These are phyloP conservation scores for Paracoccidioides brasiliensis DNA, from an alignment of 2,329 filamentous ascomycete species.

Conservation along the genomic window DNA sequence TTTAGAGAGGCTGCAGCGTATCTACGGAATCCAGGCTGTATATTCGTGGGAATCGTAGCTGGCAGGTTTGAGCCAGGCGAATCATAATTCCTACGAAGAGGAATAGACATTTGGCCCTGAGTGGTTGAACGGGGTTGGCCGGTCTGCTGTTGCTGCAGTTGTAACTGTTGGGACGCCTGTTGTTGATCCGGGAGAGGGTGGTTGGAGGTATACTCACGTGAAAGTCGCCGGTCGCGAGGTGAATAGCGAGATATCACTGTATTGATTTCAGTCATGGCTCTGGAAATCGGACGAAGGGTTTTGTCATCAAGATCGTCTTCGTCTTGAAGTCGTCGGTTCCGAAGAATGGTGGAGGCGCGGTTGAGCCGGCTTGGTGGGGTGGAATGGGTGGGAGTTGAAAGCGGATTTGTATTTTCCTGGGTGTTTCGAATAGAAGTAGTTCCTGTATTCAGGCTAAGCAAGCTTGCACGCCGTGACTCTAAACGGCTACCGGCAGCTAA, in stretches of 20 bases:
- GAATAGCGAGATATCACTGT: constrained; percentile 18
- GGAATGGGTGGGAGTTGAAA: constrained; percentile 15
- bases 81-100: constrained; percentile 26
- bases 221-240: constrained; percentile 20
- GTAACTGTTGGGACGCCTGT: constrained; percentile 10
- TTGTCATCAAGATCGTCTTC: constrained; percentile 25
- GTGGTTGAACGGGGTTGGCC: constrained; percentile 14
- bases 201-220: constrained; percentile 17
- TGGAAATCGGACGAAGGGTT: constrained; percentile 26
- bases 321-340: constrained; percentile 23
- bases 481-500: constrained; percentile 19
- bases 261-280: constrained; percentile 31
- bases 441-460: constrained; percentile 17
- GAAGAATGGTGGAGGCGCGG: constrained; percentile 28
- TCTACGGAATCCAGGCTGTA: constrained; percentile 30
- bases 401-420: constrained; percentile 18
- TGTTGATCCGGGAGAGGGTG: constrained; percentile 17
- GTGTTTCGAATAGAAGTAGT: constrained; percentile 12
- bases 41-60: constrained; percentile 25
- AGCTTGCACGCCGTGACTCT: constrained; percentile 30
- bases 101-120: constrained; percentile 23
- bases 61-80: constrained; percentile 23
- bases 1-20: constrained; percentile 14
- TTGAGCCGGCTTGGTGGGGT: constrained; percentile 27
- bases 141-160: constrained; percentile 6